A percentile compares a stretch with the other conserved stretches of the same genome.
Conservation (phyloP, 805 yeast species). For the Kluyveromyces nonfermentans region DNA sequence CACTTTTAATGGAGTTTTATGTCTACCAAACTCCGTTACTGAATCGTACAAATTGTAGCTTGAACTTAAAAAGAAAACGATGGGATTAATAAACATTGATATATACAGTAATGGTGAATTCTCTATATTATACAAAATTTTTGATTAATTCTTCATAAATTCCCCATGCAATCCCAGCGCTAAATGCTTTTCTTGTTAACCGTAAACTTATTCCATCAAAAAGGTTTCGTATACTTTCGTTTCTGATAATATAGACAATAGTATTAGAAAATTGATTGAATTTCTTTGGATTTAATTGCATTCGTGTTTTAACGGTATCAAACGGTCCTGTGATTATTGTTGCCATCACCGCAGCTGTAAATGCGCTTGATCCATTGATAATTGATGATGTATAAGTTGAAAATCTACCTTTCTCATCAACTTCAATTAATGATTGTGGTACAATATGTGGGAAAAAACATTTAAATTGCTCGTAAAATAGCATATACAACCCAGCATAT, state of each 20-base stretch:
- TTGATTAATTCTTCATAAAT: constrained; percentile 82
- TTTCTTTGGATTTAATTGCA: constrained; percentile 58
- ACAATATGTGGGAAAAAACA: constrained; percentile 38
- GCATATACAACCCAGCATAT: constrained; percentile 85
- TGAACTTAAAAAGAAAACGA: neutral
- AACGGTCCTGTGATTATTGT: constrained; percentile 90
- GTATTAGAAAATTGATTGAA: constrained; percentile 38
- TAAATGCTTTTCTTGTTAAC: constrained; percentile 72
- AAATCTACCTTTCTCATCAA: constrained; percentile 18
- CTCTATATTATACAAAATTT: constrained; percentile 15
- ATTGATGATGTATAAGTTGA: constrained; percentile 38
- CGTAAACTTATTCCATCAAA: constrained; percentile 82
- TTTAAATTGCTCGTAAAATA: constrained; percentile 74
- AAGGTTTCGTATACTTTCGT: constrained; percentile 45
- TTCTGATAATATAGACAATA: constrained; percentile 28
- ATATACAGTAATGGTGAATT: constrained; percentile 3
- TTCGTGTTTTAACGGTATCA: constrained; percentile 85
- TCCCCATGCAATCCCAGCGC: constrained; percentile 97
- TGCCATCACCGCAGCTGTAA: constrained; percentile 66
- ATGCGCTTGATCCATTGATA: constrained; percentile 69
- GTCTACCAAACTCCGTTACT: constrained; percentile 15
- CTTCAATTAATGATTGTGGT: constrained; percentile 13
- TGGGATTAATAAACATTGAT: neutral
- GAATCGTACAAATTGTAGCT: neutral
- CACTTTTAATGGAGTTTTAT: constrained; percentile 21